phyloP scores from a whole-genome alignment of 1,284 basidiomycete genomes.

The Neotropicomus parvogracilis region DNA sequence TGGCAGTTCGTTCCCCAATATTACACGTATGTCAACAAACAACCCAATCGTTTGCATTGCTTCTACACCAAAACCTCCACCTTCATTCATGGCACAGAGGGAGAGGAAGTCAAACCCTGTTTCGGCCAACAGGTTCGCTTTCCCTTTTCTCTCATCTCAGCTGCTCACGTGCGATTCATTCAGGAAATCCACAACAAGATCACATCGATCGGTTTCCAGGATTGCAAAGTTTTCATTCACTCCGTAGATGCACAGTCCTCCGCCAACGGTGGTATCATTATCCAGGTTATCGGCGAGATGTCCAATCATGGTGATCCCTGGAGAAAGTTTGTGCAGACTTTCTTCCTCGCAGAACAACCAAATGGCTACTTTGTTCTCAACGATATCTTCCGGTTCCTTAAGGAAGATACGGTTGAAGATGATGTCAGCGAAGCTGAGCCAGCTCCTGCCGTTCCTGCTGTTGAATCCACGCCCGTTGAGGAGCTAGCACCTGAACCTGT shows the following conservation, averaged over 20 bases:
- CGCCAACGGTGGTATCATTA: constrained; percentile 93
- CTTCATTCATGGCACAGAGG: constrained; percentile 94
- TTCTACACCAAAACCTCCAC: constrained; percentile 99
- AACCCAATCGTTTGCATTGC: constrained; percentile 93
- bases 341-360: constrained; percentile 99
- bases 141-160: neutral
- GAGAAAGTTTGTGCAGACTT: constrained; percentile 99
- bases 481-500: constrained; percentile 21
- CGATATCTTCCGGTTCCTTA: constrained; percentile 99
- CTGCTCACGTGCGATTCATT: constrained; percentile 8
- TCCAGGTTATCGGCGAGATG: constrained; percentile 99
- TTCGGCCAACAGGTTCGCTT: constrained; percentile 83
- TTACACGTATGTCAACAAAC: constrained; percentile 98
- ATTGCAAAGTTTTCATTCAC: constrained; percentile 98
- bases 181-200: constrained; percentile 99
- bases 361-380: constrained; percentile 99
- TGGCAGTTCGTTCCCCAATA: constrained; percentile 98
- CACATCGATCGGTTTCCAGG: constrained; percentile 87
- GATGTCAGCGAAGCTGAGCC: constrained; percentile 50
- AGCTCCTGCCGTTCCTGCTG: constrained; percentile 29
- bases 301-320: constrained; percentile 88
- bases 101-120: constrained; percentile 84
- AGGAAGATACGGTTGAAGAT: constrained; percentile 89
- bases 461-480: constrained; percentile 36
- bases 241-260: constrained; percentile 93